These are phyloP conservation scores for Tetrahymena elliotti DNA, from an alignment of 73 alveolate genomes.

Conservation along the genomic window DNA sequence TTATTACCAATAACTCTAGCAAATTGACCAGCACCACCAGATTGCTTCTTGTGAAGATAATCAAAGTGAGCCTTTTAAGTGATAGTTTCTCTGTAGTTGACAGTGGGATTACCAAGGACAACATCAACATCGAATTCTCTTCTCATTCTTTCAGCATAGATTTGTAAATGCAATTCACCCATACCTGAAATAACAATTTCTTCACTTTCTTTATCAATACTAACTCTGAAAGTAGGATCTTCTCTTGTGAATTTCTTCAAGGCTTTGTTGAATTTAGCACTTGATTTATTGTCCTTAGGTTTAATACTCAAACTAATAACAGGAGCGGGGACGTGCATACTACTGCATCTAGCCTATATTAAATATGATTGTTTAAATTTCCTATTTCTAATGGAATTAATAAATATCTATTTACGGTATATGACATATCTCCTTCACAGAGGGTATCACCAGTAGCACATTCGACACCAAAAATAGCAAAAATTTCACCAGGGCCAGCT, in stretches of 20 bases:
- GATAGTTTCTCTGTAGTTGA: slow-evolving; percentile 86
- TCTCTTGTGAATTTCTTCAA: slow-evolving; percentile 69
- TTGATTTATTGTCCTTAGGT: slow-evolving; percentile 53
- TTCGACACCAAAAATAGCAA: slow-evolving; percentile 91
- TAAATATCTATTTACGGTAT: neutral
- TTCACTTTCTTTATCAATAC: slow-evolving; percentile 74
- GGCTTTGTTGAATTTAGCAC: slow-evolving; percentile 61
- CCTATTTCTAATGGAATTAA: neutral
- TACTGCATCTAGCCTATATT: slow-evolving; percentile 43
- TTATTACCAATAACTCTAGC: slow-evolving; percentile 61
- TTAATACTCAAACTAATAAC: slow-evolving; percentile 70
- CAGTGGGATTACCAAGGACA: slow-evolving; percentile 88
- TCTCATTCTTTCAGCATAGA: slow-evolving; percentile 88
- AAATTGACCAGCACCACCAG: slow-evolving; percentile 96
- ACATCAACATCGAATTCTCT: slow-evolving; percentile 80
- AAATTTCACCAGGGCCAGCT: slow-evolving; percentile 92
- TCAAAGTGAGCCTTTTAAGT: slow-evolving; percentile 59
- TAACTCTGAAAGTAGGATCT: slow-evolving; percentile 83
- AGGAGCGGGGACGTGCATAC: slow-evolving; percentile 88
- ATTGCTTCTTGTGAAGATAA: slow-evolving; percentile 83
- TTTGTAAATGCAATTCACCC: slow-evolving; percentile 94
- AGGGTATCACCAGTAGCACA: slow-evolving; percentile 91
- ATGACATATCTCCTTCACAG: slow-evolving; percentile 33
- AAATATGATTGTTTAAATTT: neutral
- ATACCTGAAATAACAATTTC: slow-evolving; percentile 93